phyloP scores from a whole-genome alignment of 1,139 yeast genomes.

The Candida sojae region DNA sequence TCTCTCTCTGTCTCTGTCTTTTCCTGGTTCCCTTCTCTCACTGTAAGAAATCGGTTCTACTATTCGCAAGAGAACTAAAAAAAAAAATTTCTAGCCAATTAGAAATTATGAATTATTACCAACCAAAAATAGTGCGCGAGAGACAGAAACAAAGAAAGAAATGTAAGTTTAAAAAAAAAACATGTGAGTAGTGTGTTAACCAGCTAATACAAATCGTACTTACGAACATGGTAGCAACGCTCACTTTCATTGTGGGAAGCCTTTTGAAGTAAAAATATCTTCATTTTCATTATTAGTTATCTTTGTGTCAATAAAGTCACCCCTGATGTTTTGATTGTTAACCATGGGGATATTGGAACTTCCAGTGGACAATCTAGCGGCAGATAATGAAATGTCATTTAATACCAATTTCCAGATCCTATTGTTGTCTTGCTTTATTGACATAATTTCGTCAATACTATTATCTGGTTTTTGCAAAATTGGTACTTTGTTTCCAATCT shows the following conservation, averaged over 20 bases:
- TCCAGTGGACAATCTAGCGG: slow-evolving; percentile 54
- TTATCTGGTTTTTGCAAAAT: not conserved
- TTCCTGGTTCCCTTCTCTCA: not conserved
- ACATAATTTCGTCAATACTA: slow-evolving; percentile 3
- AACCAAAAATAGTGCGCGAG: not conserved
- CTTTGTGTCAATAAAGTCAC: slow-evolving; percentile 16
- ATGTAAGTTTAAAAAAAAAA: not conserved
- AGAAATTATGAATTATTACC: slow-evolving; percentile 1
- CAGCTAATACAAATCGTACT: not conserved
- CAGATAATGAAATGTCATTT: slow-evolving; percentile 51
- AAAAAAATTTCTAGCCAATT: slow-evolving; percentile 3
- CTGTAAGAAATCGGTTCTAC: not conserved
- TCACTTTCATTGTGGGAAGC: not conserved
- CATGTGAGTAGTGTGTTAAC: not conserved
- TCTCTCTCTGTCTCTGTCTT: not conserved
- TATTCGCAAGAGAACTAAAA: not conserved
- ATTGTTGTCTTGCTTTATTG: not conserved
- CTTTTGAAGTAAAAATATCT: slow-evolving; percentile 11
- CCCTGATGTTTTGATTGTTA: slow-evolving; percentile 13
- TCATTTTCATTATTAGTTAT: slow-evolving; percentile 12
- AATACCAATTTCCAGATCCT: slow-evolving; percentile 41
- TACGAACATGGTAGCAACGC: not conserved
- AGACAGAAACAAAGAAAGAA: not conserved
- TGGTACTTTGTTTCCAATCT: not conserved
- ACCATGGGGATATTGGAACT: slow-evolving; percentile 19